A percentile compares a stretch with the other conserved stretches of the same genome.
Conservation (phyloP, 306 rosid species). For the Begonia loranthoides region DNA sequence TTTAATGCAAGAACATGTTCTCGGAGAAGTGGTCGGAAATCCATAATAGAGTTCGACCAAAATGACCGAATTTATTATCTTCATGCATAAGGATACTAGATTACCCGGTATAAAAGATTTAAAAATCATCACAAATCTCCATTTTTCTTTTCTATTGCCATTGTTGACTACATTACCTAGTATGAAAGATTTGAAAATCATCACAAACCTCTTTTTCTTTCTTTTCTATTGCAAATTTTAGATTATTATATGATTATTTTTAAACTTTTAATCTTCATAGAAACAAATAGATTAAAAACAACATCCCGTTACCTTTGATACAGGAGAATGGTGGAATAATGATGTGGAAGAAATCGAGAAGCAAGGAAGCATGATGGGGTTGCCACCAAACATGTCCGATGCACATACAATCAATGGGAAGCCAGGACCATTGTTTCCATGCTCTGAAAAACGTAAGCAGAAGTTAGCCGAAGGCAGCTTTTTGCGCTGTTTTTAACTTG, state of each 20-base stretch:
- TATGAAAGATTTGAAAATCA: no score
- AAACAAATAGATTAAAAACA: background rate
- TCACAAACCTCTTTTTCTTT: no score
- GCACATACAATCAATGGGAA: conserved; percentile 27
- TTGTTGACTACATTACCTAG: no score
- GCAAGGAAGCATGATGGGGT: conserved; percentile 16
- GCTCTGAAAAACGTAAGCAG: conserved; percentile 19
- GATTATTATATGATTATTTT: no score
- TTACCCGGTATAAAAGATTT: no score
- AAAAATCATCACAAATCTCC: no score
- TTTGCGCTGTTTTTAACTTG: background rate
- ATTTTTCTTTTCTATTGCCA: no score
- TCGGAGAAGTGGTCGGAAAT: background rate
- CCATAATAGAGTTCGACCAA: no score
- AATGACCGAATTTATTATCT: no score
- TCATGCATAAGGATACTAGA: no score
- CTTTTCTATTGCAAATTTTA: no score
- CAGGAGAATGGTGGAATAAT: conserved; percentile 29
- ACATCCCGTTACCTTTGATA: background rate
- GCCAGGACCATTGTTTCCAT: conserved; percentile 24
- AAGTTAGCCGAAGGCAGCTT: background rate
- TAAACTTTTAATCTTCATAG: background rate
- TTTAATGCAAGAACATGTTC: background rate
- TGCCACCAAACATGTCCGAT: conserved; percentile 21
- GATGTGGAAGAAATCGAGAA: conserved; percentile 17